Evolutionary conservation across 441 rosid species (phyloP), one percentile per base, ranked within the genome.

Genomic region (Pelargonium myrrhifolium): DNA sequence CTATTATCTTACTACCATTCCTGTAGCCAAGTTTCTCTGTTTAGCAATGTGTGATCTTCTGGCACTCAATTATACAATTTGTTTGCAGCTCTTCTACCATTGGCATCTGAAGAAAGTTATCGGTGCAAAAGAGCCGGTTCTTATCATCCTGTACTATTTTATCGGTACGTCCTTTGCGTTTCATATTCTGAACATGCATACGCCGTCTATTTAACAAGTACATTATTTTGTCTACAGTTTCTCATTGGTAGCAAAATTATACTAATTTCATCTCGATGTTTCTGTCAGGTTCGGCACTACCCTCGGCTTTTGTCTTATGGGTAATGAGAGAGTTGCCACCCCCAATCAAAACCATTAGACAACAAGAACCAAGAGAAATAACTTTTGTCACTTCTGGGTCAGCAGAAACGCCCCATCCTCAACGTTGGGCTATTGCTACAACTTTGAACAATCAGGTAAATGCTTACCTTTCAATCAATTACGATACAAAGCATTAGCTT

Each of bases 221-320:
- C 24, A 9, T 17, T 18, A 40, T 21, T 18, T 4, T 49, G 53
- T 20, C 14, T 18, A 22, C 21, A 35, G 37, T 20, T 61, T 47
- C 26, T 45, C 64, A 22, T 62, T 62, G 6, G 17, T n/a, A 45
- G 12, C 53, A 21, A 47, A 8, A 21, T 9, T 11, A 49, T 45
- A 8, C 15, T 71, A 9, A 3, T 40, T 65, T 21, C 51, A n/a
- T 66, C 15, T 42, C 24, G 64, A 45, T 51, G 51, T 62, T 71
- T 58, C 45, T 51, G 15, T 58, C 76, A 82, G 89, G 89, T 72
- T 80, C 74, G 9, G 76, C 85, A 0, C 79, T 85, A 26, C 89
- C 89, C 5, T 77, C 80, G 68, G 80, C 82, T 39, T 81, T 81
- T 51, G 76, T 82, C 64, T 69, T 85, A 66, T 85, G 86, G 86